Evolutionary conservation across 2,329 filamentous ascomycete genomes (phyloP), one percentile per base, ranked within the genome.

Genomic region (Pleoardoris graminearum): DNA sequence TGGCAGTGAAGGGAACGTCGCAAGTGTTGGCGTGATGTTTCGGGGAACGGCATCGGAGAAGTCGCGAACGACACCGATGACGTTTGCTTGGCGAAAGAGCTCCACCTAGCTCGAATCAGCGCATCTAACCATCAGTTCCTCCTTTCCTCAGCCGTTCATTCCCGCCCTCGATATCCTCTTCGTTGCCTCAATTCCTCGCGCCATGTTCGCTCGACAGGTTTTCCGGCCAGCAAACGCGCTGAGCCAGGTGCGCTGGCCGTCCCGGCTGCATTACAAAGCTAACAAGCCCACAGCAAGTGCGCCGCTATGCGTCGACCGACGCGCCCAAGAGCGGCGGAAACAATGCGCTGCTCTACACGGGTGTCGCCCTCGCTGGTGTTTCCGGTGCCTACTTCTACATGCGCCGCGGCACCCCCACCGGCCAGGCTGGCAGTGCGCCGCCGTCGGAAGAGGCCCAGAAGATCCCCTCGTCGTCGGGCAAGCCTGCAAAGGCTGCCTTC

Each of bases 261-360:
- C 52, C 12, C 55, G 48, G 53, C 53, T 50, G 38, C 54, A 63
- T 68, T 30, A 21, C 22, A 53, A 19, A 53, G 59, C 65, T 70
- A 57, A 71, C 55, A 48, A 48, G 27, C 27, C 50, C 48, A 21
- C 65, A 88, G 85, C 81, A 82, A 69, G 79, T 85, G 71, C 85
- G 86, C 70, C 80, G 82, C 68, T 97, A 96, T 76, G 89, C 92
- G 51, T 88, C 89, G 2, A 35, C 43, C 59, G 74, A 79, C 57
- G 72, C 75, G 38, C 77, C 79, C 55, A 84, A 85, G 75, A 77
- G 82, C 57, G 77, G 81, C 70, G 58, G 59, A 3, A 65, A 54
- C 53, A 68, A 70, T 47, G 60, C 54, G n/a, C 42, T 68, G 7
- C 62, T 91, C 58, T 86, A 85, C 70, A 79, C 80, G 33, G 85